A percentile compares a stretch with the other conserved stretches of the same genome.
These are phyloP conservation scores for Epichloe gansuensis DNA, from an alignment of 2,329 filamentous ascomycete species.

Conservation along the genomic window DNA sequence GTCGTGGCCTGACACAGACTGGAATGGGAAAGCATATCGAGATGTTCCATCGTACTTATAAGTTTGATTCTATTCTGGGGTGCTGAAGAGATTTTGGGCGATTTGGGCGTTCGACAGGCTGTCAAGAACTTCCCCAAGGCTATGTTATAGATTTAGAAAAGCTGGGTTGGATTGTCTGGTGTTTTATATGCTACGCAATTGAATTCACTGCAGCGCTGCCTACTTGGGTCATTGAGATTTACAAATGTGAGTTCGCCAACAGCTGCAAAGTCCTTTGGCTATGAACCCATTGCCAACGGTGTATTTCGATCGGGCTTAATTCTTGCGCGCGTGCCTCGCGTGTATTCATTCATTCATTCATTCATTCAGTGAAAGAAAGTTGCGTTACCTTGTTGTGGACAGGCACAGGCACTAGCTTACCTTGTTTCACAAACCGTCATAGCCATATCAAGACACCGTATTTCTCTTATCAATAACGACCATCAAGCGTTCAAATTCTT, in stretches of 20 bases:
- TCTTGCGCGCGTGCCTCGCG: too few species aligned
- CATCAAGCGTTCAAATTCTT: neutral
- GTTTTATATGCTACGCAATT: neutral
- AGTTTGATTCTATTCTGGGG: constrained; percentile 72
- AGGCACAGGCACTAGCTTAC: too few species aligned
- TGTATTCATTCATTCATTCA: too few species aligned
- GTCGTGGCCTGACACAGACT: constrained; percentile 64
- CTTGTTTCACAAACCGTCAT: too few species aligned
- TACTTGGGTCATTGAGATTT: neutral
- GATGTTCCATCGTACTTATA: constrained; percentile 75
- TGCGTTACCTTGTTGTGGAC: too few species aligned
- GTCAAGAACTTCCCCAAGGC: constrained; percentile 77
- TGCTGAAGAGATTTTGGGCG: constrained; percentile 70
- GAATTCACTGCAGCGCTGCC: neutral
- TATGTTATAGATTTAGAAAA: constrained; percentile 46
- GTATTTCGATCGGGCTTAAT: neutral
- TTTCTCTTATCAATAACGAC: neutral
- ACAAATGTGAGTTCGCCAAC: neutral
- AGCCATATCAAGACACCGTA: too few species aligned
- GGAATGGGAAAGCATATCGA: constrained; percentile 78
- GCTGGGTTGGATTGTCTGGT: neutral
- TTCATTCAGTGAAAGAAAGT: too few species aligned
- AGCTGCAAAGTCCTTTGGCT: too few species aligned
- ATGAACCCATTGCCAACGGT: neutral
- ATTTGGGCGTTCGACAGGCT: constrained; percentile 73